Percentiles rank a stretch among this genome's conserved stretches.
These are phyloP conservation scores for Lagenidium giganteum DNA, from an alignment of 352 stramenopile genomes.

Conservation along the genomic window DNA sequence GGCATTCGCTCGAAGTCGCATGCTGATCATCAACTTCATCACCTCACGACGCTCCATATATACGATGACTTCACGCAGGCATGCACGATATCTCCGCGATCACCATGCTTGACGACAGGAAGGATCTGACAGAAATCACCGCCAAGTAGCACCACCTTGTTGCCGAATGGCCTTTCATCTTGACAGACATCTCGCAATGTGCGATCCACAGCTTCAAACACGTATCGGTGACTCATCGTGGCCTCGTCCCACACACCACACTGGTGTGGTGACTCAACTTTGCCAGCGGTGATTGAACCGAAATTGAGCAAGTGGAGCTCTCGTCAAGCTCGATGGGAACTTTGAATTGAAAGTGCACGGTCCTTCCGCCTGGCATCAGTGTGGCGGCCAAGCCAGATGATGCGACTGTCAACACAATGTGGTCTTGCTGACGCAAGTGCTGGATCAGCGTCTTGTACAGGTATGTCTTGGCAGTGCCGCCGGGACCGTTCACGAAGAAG, in stretches of 20 bases:
- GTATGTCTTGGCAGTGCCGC: slow-evolving; percentile 5
- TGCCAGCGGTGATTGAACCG: background rate
- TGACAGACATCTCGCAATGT: background rate
- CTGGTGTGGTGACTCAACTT: background rate
- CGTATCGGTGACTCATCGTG: slow-evolving; percentile 1
- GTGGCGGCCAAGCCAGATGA: slow-evolving; percentile 21
- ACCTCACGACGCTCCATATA: background rate
- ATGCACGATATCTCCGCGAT: background rate
- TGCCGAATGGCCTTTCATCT: background rate
- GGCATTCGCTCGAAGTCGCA: slow-evolving; percentile 2
- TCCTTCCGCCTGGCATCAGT: slow-evolving; percentile 19
- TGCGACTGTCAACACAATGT: slow-evolving; percentile 16
- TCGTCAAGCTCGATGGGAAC: slow-evolving; percentile 14
- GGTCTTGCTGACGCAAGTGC: slow-evolving; percentile 4
- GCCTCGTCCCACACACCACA: slow-evolving; percentile 9
- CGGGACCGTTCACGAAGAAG: slow-evolving; percentile 8
- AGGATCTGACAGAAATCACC: slow-evolving; percentile 10
- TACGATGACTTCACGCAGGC: background rate
- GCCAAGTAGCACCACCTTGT: background rate
- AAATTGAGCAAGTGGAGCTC: slow-evolving; percentile 6
- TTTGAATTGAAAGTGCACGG: slow-evolving; percentile 22
- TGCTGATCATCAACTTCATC: background rate
- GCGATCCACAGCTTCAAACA: slow-evolving; percentile 6
- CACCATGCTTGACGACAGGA: background rate
- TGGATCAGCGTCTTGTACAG: slow-evolving; percentile 8